phyloP scores from a whole-genome alignment of 163 green algal species.

The Trebouxia gelatinosa region DNA sequence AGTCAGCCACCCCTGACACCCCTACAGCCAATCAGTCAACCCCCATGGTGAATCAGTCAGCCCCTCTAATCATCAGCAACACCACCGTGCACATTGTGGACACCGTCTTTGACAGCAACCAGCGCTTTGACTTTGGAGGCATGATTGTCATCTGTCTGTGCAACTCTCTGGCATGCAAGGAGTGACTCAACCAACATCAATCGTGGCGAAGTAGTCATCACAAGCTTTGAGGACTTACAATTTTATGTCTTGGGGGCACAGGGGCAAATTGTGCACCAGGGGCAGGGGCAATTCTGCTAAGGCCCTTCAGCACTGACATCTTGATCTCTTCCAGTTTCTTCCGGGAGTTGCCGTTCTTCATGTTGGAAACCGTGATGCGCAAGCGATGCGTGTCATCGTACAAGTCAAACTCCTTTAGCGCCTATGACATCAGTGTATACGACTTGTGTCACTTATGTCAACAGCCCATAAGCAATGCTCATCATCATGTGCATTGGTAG shows the following conservation, averaged over 20 bases:
- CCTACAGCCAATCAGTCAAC: not conserved
- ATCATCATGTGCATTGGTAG: no score
- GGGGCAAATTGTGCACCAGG: slow-evolving; percentile 51
- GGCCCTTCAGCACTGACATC: slow-evolving; percentile 66
- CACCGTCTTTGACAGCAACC: not conserved
- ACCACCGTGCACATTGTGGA: slow-evolving; percentile 21
- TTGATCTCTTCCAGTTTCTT: slow-evolving; percentile 72
- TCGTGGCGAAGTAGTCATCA: not conserved
- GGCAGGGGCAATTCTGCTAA: slow-evolving; percentile 65
- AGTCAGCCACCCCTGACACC: not conserved
- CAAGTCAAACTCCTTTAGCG: slow-evolving; percentile 73
- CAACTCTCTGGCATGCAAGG: no score
- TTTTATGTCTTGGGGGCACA: slow-evolving; percentile 30
- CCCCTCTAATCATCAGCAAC: slow-evolving; percentile 24
- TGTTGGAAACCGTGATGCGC: slow-evolving; percentile 84
- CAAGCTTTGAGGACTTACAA: slow-evolving; percentile 26
- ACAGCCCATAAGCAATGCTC: no score
- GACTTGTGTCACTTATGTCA: no score
- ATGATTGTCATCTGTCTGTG: not conserved
- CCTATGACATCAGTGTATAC: no score
- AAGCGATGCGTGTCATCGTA: slow-evolving; percentile 89
- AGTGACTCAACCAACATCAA: no score
- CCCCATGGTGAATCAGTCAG: not conserved
- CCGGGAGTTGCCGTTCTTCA: slow-evolving; percentile 85
- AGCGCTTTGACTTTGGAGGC: slow-evolving; percentile 1